Percentiles rank a stretch among this genome's conserved stretches.
Evolutionary conservation across 306 rosid genomes (phyloP).

Genomic region (Parietaria judaica): DNA sequence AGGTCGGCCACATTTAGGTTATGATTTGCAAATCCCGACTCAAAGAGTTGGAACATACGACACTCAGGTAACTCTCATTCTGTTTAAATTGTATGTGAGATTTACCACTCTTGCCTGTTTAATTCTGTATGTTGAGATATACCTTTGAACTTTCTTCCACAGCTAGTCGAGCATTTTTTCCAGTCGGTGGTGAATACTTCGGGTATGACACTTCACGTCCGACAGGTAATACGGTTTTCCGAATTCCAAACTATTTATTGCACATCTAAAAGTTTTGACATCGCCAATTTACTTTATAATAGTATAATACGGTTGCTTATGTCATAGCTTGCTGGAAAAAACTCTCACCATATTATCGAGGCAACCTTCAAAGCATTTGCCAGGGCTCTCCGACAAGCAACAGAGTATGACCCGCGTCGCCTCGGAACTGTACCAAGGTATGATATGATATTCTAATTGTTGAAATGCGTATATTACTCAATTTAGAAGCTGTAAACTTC

Average conservation of each 20-base stretch:
- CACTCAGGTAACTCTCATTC: conserved; percentile 58
- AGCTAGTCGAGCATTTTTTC: conserved; percentile 98
- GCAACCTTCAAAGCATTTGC: conserved; percentile 99
- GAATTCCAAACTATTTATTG: conserved; percentile 1
- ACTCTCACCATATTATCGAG: conserved; percentile 93
- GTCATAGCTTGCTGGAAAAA: conserved; percentile 71
- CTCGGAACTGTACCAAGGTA: conserved; percentile 80
- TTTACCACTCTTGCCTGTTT: not conserved
- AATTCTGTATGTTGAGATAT: not conserved
- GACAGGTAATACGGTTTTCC: conserved; percentile 53
- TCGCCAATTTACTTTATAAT: conserved; percentile 1
- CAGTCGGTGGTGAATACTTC: conserved; percentile 93
- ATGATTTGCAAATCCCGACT: conserved; percentile 69
- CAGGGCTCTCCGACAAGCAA: conserved; percentile 91
- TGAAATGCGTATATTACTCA: not conserved
- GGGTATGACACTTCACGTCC: conserved; percentile 95
- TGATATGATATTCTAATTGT: conserved; percentile 17
- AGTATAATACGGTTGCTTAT: conserved; percentile 17
- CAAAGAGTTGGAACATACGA: conserved; percentile 89
- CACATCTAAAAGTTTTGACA: not conserved
- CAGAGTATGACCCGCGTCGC: conserved; percentile 75
- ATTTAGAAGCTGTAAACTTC: not conserved
- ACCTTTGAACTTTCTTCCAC: conserved; percentile 16
- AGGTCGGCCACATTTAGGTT: conserved; percentile 82
- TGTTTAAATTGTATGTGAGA: not conserved